Evolutionary conservation across 2,329 filamentous ascomycete genomes (phyloP).

Genomic region (Westerdykella sp.): DNA sequence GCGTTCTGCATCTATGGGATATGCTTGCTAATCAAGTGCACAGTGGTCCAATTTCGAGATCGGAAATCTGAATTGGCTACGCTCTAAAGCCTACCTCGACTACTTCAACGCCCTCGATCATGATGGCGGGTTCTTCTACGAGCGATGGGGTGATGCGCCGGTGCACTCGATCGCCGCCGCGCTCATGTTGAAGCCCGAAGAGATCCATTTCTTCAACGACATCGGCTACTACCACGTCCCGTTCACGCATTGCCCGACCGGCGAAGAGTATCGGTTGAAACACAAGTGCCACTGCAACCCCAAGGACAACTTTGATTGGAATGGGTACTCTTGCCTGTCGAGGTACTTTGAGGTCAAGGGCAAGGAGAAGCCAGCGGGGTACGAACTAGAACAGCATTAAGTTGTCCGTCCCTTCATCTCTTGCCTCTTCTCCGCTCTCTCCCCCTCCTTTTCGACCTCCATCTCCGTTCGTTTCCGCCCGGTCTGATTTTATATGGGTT

Average conservation of each 20-base stretch:
- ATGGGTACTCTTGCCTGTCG: constrained; percentile 86
- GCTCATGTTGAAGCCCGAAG: constrained; percentile 80
- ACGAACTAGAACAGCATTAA: constrained; percentile 58
- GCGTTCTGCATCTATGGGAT: neutral
- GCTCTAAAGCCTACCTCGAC: constrained; percentile 80
- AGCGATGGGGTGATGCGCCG: constrained; percentile 95
- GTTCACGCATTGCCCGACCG: constrained; percentile 95
- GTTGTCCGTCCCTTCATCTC: constrained; percentile 8
- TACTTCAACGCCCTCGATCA: constrained; percentile 84
- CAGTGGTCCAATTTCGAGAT: constrained; percentile 99
- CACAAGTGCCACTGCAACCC: constrained; percentile 93
- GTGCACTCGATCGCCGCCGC: constrained; percentile 95
- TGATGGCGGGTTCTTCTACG: constrained; percentile 97
- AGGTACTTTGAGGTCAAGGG: constrained; percentile 78
- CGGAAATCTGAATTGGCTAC: constrained; percentile 87
- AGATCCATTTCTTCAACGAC: constrained; percentile 98
- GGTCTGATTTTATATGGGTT: constrained; percentile 1
- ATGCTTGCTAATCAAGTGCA: constrained; percentile 17
- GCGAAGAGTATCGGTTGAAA: constrained; percentile 74
- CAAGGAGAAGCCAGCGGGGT: constrained; percentile 77
- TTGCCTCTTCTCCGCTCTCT: neutral
- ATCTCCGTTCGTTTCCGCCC: too few species aligned
- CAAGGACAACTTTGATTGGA: constrained; percentile 98
- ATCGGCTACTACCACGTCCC: constrained; percentile 98
- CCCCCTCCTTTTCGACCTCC: neutral